Conservation (phyloP, 129 eudicot genomes). For the Gnaphalium uliginosum region DNA sequence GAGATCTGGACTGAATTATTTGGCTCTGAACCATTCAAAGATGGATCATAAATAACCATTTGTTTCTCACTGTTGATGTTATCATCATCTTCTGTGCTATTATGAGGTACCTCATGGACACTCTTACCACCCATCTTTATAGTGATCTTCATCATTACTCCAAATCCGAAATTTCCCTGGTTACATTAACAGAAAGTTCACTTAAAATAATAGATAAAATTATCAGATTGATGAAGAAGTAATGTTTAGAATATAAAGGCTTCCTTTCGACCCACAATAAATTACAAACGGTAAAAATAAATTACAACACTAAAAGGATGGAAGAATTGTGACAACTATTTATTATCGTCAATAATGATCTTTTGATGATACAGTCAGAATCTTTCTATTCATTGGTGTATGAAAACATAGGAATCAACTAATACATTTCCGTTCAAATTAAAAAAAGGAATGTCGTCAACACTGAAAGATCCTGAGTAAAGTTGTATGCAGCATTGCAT, state of each 20-base stretch:
- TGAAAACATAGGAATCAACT: no score
- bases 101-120: constrained; percentile 22
- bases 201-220: background rate
- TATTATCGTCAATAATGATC: background rate
- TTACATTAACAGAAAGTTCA: background rate
- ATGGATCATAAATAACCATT: constrained; percentile 59
- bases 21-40: constrained; percentile 26
- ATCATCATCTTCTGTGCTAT: constrained; percentile 38
- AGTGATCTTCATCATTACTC: constrained; percentile 45
- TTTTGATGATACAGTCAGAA: background rate
- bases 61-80: constrained; percentile 37
- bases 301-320: background rate
- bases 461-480: background rate
- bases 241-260: background rate
- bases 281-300: background rate
- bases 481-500: background rate
- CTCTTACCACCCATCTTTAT: constrained; percentile 47
- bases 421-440: background rate
- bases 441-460: background rate
- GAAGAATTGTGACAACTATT: background rate
- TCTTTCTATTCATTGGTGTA: background rate
- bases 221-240: background rate
- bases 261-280: background rate
- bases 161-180: constrained; percentile 33
- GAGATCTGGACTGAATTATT: constrained; percentile 36